These are phyloP conservation scores for Crithidia acanthocephali DNA, from an alignment of 208 protist species.

Conservation along the genomic window DNA sequence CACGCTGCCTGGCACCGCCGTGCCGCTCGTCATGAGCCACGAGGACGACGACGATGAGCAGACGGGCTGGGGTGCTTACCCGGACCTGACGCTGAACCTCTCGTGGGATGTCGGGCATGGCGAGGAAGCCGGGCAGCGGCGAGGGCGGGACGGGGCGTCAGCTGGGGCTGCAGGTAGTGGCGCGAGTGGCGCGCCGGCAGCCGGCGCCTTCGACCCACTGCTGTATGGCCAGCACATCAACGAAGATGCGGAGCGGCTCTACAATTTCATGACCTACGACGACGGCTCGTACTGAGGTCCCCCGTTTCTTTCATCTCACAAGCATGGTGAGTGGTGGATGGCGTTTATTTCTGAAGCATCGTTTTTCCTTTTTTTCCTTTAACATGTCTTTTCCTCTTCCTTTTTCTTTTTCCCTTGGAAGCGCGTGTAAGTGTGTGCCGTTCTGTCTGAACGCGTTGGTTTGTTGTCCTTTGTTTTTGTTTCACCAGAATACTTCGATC, in stretches of 20 bases:
- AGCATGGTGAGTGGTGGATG: no score
- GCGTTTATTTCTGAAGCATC: no score
- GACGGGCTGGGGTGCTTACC: slow-evolving; percentile 22
- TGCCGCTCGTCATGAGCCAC: not conserved
- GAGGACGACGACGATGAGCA: slow-evolving; percentile 26
- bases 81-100: slow-evolving; percentile 25
- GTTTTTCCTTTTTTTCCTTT: no score
- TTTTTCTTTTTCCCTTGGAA: not conserved
- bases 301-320: no score
- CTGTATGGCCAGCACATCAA: slow-evolving; percentile 16
- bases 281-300: slow-evolving; percentile 15
- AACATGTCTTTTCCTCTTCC: not conserved
- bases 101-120: not conserved
- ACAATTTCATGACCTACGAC: slow-evolving; percentile 26
- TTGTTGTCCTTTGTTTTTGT: not conserved
- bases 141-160: not conserved
- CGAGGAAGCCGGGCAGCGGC: not conserved
- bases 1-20: slow-evolving; percentile 10
- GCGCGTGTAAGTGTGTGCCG: not conserved
- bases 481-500: not conserved
- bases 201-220: not conserved
- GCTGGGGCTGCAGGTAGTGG: not conserved
- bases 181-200: not conserved
- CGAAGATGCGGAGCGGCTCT: slow-evolving; percentile 21
- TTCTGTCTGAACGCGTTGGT: not conserved